Conservation (phyloP, 345 rosid species). For the Populus euphratica region DNA sequence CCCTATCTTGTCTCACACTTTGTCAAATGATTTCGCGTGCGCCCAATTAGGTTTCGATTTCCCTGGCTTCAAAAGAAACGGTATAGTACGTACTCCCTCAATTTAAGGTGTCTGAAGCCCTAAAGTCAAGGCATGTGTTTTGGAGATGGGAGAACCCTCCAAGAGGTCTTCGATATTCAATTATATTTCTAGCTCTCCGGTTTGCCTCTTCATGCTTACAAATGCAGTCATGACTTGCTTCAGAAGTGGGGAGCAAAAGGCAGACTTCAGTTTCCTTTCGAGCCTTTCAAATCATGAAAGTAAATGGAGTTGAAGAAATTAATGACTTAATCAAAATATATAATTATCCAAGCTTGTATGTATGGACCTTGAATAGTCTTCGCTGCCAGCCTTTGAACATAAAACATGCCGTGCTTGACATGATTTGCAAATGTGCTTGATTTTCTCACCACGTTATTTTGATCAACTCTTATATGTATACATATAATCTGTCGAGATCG, state of each 20-base stretch:
- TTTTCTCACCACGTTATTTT: neutral
- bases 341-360: no score
- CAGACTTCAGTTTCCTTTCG: neutral
- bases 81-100: neutral
- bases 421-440: neutral
- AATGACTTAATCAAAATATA: no score
- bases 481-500: no score
- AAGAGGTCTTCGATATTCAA: neutral
- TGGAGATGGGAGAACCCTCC: neutral
- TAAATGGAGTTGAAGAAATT: no score
- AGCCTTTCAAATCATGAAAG: neutral
- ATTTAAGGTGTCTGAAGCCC: constrained; percentile 1
- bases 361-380: neutral
- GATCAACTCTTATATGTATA: no score
- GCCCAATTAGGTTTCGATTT: neutral
- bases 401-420: constrained; percentile 12
- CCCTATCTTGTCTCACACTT: neutral
- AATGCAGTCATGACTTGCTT: neutral
- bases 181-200: neutral
- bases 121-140: neutral
- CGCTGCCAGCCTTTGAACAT: neutral
- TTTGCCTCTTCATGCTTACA: neutral
- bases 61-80: neutral
- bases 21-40: neutral
- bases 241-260: constrained; percentile 1